A percentile compares a stretch with the other conserved stretches of the same genome.
Conservation (phyloP, 306 rosid species). For the Prunus padus region DNA sequence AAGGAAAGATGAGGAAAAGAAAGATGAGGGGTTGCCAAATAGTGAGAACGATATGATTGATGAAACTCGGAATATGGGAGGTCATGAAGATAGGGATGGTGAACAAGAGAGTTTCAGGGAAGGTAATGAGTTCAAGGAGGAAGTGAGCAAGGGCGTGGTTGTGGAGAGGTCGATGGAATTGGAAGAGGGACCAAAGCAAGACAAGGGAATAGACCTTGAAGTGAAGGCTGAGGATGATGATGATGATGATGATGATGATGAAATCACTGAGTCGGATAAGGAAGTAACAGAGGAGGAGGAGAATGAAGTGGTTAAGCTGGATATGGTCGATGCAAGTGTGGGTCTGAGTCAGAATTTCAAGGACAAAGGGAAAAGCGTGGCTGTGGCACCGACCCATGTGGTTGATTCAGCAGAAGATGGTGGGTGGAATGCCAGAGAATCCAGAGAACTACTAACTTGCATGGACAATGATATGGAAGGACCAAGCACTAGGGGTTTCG, state of each 20-base stretch:
- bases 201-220: conserved; percentile 44
- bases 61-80: conserved; percentile 10
- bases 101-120: conserved; percentile 31
- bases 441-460: conserved; percentile 42
- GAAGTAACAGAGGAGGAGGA: conserved; percentile 34
- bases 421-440: conserved; percentile 53
- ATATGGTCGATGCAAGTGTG: conserved; percentile 27
- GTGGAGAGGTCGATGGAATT: conserved; percentile 28
- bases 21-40: conserved; percentile 31
- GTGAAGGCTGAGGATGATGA: conserved; percentile 36
- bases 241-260: conserved; percentile 32
- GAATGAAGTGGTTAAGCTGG: conserved; percentile 40
- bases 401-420: conserved; percentile 50
- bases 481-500: conserved; percentile 83
- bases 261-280: conserved; percentile 37
- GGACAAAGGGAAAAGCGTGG: conserved; percentile 86
- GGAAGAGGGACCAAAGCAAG: conserved; percentile 40
- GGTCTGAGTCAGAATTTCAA: conserved; percentile 43
- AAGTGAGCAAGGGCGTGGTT: background rate
- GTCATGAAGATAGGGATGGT: conserved; percentile 20
- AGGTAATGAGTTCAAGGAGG: conserved; percentile 33
- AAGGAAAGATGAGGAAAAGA: conserved; percentile 31
- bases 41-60: conserved; percentile 24
- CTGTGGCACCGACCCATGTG: conserved; percentile 40
- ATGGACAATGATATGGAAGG: conserved; percentile 68